These are phyloP conservation scores for Climacium dendroides DNA, from an alignment of 225 moss, liverwort and hornwort species.

Conservation along the genomic window DNA sequence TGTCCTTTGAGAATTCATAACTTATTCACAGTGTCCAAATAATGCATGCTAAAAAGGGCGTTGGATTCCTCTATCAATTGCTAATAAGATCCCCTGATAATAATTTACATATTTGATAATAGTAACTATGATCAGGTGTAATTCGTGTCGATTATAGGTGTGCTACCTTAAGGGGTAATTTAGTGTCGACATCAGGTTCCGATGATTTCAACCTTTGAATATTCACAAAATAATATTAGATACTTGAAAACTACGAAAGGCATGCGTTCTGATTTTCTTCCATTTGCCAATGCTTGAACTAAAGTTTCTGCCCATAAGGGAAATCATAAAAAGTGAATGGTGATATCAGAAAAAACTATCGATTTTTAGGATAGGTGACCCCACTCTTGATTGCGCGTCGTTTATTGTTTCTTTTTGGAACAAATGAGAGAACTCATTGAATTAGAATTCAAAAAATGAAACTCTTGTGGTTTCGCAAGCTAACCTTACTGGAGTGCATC, in stretches of 20 bases:
- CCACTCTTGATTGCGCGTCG: background rate
- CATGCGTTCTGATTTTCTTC: background rate
- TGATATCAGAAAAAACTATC: background rate
- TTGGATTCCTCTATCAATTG: no score
- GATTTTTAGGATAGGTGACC: no score
- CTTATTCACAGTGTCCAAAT: background rate
- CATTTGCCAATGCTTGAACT: background rate
- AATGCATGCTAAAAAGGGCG: no score
- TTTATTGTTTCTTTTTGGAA: background rate
- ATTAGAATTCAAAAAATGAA: background rate
- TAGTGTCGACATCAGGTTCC: background rate
- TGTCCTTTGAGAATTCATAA: background rate
- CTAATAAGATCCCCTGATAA: background rate
- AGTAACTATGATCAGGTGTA: no score
- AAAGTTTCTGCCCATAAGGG: background rate
- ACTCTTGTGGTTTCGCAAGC: background rate
- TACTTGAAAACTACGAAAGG: background rate
- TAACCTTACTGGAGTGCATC: background rate
- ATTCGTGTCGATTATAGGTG: no score
- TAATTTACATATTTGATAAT: background rate
- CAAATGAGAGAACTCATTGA: background rate
- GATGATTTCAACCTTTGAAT: background rate
- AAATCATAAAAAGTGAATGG: no score
- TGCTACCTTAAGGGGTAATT: no score
- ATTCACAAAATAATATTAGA: no score